Base-by-base conservation (phyloP, 2,329 filamentous ascomycete genomes). In the Aspergillus thermomutatus region DNA sequence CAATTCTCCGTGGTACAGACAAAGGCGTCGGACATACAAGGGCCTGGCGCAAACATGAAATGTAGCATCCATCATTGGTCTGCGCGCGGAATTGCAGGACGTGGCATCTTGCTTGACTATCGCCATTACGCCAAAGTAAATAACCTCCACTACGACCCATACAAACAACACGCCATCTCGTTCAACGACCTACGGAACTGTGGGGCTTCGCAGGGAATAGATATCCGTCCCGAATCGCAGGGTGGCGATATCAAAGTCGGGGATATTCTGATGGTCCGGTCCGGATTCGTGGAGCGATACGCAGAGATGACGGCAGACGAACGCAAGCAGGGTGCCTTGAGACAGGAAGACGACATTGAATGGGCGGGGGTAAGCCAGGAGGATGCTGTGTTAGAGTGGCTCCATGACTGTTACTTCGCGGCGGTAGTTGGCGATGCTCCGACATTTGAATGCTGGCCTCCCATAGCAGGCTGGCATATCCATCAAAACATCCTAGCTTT, bases 351-450 rank as follows among this genome's bases (percentile, higher is more conserved):
- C 7, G 71, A 75, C 2, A 70, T 77, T 50, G 54, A 71, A 8
- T 84, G 78, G 64, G 79, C 78, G 0, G 82, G 83, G 0, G 55
- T 85, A 3, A 77, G 76, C 49, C 81, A 83, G 60, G 80, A 83
- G 50, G 72, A 83, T 49, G 80, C 80, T 47, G 80, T 86, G 4
- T 75, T 84, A 7, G 80, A 83, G 52, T 91, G 87, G 87, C 60
- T 90, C 57, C 87, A 89, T 76, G 85, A 90, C 66, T 83, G 81
- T 61, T 85, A 87, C 52, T 89, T 91, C 62, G 79, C 87, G 0
- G 84, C 83, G 0, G 86, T 88, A 1, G 85, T 82, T 0, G 84
- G 85, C 0, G 88, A 91, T 66, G 75, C 80, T 10, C 83, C 82
- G 21, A 77, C 82, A 0, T 89, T 90, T 60, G 88, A 91, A 73